Evolutionary conservation across 805 yeast species (phyloP).

Genomic region (Pichia phayaonensis): DNA sequence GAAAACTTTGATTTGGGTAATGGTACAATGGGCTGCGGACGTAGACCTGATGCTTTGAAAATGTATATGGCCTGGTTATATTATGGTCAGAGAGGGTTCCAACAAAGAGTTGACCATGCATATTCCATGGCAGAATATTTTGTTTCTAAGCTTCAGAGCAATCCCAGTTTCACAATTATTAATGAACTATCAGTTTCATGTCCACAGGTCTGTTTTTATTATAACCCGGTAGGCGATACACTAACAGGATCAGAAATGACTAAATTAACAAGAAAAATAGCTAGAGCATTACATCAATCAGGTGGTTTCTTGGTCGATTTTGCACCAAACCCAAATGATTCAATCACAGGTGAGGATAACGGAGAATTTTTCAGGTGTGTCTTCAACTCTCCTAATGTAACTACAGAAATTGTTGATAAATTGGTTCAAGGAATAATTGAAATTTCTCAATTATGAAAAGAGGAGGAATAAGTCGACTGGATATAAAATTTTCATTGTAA

Average conservation of each 20-base stretch:
- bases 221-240: slow-evolving; percentile 33
- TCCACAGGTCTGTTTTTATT: slow-evolving; percentile 77
- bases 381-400: slow-evolving; percentile 61
- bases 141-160: slow-evolving; percentile 33
- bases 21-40: slow-evolving; percentile 90
- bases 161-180: slow-evolving; percentile 46
- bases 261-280: slow-evolving; percentile 51
- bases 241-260: slow-evolving; percentile 36
- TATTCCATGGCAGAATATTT: slow-evolving; percentile 57
- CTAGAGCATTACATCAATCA: slow-evolving; percentile 46
- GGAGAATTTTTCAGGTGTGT: slow-evolving; percentile 87
- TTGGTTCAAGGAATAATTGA: slow-evolving; percentile 31
- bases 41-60: slow-evolving; percentile 76
- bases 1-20: slow-evolving; percentile 70
- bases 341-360: slow-evolving; percentile 31
- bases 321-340: slow-evolving; percentile 56
- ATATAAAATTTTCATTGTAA: neutral
- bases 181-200: slow-evolving; percentile 62
- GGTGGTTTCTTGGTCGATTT: slow-evolving; percentile 74
- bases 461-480: neutral
- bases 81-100: slow-evolving; percentile 65
- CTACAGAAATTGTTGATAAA: slow-evolving; percentile 37
- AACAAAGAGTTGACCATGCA: slow-evolving; percentile 64
- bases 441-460: neutral
- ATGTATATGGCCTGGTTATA: slow-evolving; percentile 75